Conservation (phyloP, 169 alveolate species). For the Cryptosporidium viatorum region DNA sequence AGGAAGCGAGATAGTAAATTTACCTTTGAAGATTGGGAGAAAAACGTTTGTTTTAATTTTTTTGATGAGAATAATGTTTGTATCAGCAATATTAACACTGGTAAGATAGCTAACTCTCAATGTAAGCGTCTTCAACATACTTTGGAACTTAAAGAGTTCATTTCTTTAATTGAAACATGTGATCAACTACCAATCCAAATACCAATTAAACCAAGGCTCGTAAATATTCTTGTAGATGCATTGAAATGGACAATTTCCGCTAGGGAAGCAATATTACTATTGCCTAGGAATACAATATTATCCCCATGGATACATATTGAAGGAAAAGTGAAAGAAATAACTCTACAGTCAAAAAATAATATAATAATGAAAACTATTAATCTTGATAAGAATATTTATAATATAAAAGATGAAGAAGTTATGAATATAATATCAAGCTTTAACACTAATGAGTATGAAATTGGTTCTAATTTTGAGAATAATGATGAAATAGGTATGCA, state of each 20-base stretch:
- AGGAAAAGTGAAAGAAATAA: conserved; percentile 23
- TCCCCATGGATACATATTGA: conserved; percentile 59
- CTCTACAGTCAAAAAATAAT: neutral
- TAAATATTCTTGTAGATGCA: conserved; percentile 13
- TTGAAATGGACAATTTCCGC: conserved; percentile 46
- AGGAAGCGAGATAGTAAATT: neutral
- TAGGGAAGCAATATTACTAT: conserved; percentile 61
- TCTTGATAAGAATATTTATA: neutral
- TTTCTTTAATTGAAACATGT: conserved; percentile 48
- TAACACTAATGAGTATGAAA: conserved; percentile 10
- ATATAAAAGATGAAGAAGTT: neutral
- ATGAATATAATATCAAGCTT: conserved; percentile 9
- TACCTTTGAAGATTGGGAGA: conserved; percentile 17
- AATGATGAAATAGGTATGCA: neutral
- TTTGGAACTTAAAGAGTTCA: conserved; percentile 1
- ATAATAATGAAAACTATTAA: neutral
- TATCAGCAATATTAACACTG: neutral
- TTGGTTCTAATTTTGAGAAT: conserved; percentile 9
- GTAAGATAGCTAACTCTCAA: neutral
- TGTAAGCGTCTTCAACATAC: neutral
- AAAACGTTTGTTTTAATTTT: neutral
- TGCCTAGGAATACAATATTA: conserved; percentile 63
- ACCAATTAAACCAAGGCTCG: conserved; percentile 63
- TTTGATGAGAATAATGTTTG: neutral
- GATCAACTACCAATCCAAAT: conserved; percentile 65